Evolutionary conservation across 495 filamentous ascomycete species (phyloP).

Genomic region (Lophiostoma macrostomum): DNA sequence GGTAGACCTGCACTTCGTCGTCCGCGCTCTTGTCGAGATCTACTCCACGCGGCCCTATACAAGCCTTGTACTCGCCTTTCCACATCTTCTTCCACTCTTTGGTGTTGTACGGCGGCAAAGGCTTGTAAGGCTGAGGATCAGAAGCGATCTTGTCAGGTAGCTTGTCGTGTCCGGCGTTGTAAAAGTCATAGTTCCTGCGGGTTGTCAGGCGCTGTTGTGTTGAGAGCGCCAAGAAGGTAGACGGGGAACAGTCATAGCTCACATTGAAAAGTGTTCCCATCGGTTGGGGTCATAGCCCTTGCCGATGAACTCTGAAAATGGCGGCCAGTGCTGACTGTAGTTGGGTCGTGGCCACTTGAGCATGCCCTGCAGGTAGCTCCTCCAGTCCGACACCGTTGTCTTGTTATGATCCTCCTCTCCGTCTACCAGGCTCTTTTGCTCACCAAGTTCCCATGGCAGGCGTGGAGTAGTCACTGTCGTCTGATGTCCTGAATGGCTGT

Average conservation of each 20-base stretch:
- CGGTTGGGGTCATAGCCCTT: constrained; percentile 42
- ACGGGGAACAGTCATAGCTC: constrained; percentile 3
- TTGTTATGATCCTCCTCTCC: neutral
- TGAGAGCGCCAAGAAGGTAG: no score
- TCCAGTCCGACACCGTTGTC: constrained; percentile 3
- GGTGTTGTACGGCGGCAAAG: constrained; percentile 53
- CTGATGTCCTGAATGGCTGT: no score
- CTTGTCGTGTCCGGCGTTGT: constrained; percentile 17
- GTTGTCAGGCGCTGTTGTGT: no score
- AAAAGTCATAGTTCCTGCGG: constrained; percentile 23
- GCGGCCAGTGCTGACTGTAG: constrained; percentile 36
- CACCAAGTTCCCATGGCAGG: neutral
- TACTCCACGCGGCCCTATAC: constrained; percentile 49
- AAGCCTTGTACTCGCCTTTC: constrained; percentile 46
- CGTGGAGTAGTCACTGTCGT: no score
- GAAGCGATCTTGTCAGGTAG: constrained; percentile 4
- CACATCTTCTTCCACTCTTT: constrained; percentile 45
- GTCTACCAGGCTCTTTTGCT: neutral
- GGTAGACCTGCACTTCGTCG: constrained; percentile 49
- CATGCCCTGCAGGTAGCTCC: constrained; percentile 34
- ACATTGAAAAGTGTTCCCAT: constrained; percentile 39
- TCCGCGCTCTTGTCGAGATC: constrained; percentile 46
- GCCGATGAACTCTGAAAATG: constrained; percentile 36
- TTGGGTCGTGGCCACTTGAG: constrained; percentile 34
- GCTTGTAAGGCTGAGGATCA: constrained; percentile 40